Base-by-base conservation (phyloP, 441 rosid genomes). In the Croton setiger region DNA sequence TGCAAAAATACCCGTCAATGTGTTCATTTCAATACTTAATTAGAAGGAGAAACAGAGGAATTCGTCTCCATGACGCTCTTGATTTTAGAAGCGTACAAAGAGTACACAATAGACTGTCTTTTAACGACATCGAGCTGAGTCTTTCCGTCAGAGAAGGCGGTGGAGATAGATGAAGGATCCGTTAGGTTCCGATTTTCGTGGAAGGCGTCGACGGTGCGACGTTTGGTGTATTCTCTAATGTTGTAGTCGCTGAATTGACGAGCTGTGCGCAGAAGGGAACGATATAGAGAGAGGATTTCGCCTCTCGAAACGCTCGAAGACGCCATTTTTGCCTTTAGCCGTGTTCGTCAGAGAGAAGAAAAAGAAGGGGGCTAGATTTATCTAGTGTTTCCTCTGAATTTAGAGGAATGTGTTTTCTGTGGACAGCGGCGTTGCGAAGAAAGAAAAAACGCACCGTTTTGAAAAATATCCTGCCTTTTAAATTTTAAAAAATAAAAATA, bases 41-140 rank as follows among this genome's bases (percentile, higher is more conserved):
- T 51, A 51, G 55, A 18, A 51, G 21, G 7, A 43, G 44, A 64
- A 18, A 23, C 4, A 20, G 14, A 45, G 5, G 53, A 33, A 21
- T 48, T 74, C 71, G 81, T 41, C 74, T 93, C 97, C 91, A 93
- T 91, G 73, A 89, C 74, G 84, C 87, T 91, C 83, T 84, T 93
- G 72, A 82, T 74, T 66, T 82, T 82, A 57, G 97, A 86, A 56
- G 89, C 84, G 70, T 87, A 93, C 41, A 87, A 90, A n/a, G 85
- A 84, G 75, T 91, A 88, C 13, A 91, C 83, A 41, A 81, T 20
- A 21, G 84, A 85, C 67, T 83, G 90, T 63, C 96, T 73, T 76
- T 80, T 81, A 14, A 84, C 93, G n/a, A 85, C 78, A 37, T 82
- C 85, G 31, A 93, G 84, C 81, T 87, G 93, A 57, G 72, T 51